A percentile compares a stretch with the other conserved stretches of the same genome.
These are phyloP conservation scores for Boletellus ananiceps DNA, from an alignment of 768 basidiomycete genomes.

Conservation along the genomic window DNA sequence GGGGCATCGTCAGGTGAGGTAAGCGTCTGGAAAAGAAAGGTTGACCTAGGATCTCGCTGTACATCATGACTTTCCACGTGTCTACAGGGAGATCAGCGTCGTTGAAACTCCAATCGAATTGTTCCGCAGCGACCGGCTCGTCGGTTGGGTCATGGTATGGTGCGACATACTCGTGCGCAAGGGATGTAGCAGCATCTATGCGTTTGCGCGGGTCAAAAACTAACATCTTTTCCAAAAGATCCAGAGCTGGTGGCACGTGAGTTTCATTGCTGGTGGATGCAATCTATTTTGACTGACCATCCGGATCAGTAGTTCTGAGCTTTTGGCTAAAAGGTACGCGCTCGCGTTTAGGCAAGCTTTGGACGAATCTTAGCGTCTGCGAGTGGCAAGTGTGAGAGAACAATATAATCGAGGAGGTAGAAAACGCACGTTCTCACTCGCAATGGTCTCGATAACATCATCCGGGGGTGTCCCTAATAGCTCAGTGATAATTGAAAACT, in stretches of 20 bases:
- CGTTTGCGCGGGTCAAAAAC: constrained; percentile 98
- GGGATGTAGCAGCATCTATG: constrained; percentile 88
- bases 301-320: constrained; percentile 80
- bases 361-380: constrained; percentile 97
- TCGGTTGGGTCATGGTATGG: constrained; percentile 99
- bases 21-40: constrained; percentile 1
- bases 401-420: neutral
- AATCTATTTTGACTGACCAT: constrained; percentile 49
- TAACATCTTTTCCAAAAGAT: constrained; percentile 97
- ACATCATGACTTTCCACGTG: constrained; percentile 99
- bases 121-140: constrained; percentile 88
- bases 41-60: constrained; percentile 93
- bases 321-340: constrained; percentile 95
- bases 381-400: constrained; percentile 12
- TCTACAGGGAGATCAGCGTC: constrained; percentile 98
- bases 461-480: constrained; percentile 97
- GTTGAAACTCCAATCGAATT: constrained; percentile 99
- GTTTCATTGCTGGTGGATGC: neutral
- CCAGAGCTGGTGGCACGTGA: constrained; percentile 58
- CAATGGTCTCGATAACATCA: constrained; percentile 99
- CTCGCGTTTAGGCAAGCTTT: constrained; percentile 93
- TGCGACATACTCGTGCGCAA: constrained; percentile 89
- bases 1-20: neutral
- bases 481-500: constrained; percentile 99
- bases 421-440: constrained; percentile 84